Conservation (phyloP, 1,284 basidiomycete species). For the Waitea zeae region DNA sequence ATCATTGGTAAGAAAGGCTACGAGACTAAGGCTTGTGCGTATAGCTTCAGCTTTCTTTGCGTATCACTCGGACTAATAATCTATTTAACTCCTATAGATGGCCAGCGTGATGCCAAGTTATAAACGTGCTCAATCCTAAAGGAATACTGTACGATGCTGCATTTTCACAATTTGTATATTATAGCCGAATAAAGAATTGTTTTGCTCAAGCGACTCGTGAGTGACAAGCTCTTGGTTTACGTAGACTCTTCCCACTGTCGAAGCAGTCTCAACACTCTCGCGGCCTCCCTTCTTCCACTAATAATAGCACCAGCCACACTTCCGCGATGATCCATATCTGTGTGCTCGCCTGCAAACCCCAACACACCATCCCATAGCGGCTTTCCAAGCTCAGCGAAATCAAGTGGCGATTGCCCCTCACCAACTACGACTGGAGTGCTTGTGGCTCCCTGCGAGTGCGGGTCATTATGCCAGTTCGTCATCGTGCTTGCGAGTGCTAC, state of each 20-base stretch:
- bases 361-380: constrained; percentile 8
- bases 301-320: constrained; percentile 8
- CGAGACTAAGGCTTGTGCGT: constrained; percentile 48
- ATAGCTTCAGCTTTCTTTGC: no score
- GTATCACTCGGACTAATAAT: no score
- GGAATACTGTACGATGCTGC: neutral
- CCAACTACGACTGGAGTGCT: constrained; percentile 6
- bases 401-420: constrained; percentile 7
- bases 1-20: constrained; percentile 51
- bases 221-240: neutral
- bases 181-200: neutral
- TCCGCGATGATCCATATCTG: constrained; percentile 8
- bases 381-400: constrained; percentile 8
- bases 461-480: constrained; percentile 8
- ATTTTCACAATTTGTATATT: neutral
- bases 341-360: constrained; percentile 10
- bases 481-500: neutral
- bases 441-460: constrained; percentile 7
- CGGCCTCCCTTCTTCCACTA: constrained; percentile 8
- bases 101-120: neutral
- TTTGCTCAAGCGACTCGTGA: neutral
- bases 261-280: constrained; percentile 2
- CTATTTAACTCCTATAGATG: neutral
- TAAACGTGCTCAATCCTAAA: neutral
- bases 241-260: no score